Evolutionary conservation across 2,329 filamentous ascomycete species (phyloP).

Genomic region (Penicillium italicum): DNA sequence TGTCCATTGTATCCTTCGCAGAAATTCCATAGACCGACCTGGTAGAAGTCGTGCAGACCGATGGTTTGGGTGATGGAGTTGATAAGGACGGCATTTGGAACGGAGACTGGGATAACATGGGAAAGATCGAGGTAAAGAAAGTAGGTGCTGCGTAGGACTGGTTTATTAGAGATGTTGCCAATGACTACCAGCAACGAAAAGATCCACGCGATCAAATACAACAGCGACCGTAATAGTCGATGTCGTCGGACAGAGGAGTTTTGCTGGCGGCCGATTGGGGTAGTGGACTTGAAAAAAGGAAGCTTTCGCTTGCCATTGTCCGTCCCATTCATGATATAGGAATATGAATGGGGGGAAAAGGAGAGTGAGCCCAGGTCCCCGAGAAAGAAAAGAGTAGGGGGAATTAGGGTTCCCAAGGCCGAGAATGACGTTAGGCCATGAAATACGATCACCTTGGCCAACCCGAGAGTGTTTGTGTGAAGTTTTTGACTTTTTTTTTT

Average conservation of each 20-base stretch:
- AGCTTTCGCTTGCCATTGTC: slow-evolving; percentile 22
- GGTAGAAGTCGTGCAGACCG: slow-evolving; percentile 91
- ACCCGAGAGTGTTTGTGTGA: too few species aligned
- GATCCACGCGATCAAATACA: slow-evolving; percentile 70
- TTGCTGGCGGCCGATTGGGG: slow-evolving; percentile 29
- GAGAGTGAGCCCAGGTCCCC: background rate
- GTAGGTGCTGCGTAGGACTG: slow-evolving; percentile 66
- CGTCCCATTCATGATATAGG: slow-evolving; percentile 14
- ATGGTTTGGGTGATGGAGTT: slow-evolving; percentile 84
- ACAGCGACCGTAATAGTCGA: slow-evolving; percentile 61
- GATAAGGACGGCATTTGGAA: slow-evolving; percentile 70
- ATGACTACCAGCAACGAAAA: slow-evolving; percentile 79
- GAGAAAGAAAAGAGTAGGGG: background rate
- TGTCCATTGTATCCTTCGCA: slow-evolving; percentile 78
- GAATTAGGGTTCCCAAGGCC: background rate
- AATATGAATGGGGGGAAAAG: background rate
- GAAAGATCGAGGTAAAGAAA: slow-evolving; percentile 82
- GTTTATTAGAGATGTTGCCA: slow-evolving; percentile 64
- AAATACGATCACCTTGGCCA: background rate
- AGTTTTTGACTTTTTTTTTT: too few species aligned
- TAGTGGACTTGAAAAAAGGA: slow-evolving; percentile 25
- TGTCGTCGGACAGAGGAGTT: slow-evolving; percentile 50
- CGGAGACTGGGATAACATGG: slow-evolving; percentile 70
- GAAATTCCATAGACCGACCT: slow-evolving; percentile 86
- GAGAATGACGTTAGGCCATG: slow-evolving; percentile 12